phyloP scores from a whole-genome alignment of 2,329 filamentous ascomycete genomes.

The Xylaria sp. region DNA sequence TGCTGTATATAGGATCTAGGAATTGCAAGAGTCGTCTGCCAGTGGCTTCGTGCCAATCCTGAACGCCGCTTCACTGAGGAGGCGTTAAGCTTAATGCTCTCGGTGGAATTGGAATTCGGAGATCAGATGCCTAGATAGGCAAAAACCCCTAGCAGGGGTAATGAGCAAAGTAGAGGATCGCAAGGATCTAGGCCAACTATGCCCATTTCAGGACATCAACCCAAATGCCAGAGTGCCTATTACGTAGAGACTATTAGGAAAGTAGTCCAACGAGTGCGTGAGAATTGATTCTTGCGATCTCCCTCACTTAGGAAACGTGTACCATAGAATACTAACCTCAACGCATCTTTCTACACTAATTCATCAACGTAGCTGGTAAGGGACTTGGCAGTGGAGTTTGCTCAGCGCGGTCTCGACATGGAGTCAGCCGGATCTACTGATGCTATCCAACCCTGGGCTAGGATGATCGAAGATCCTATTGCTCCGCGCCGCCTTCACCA shows the following conservation, averaged over 20 bases:
- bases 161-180: conserved; percentile 4
- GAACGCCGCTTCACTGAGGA: neutral
- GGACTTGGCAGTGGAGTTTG: neutral
- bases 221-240: neutral
- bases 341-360: too few species aligned
- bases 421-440: conserved; percentile 5
- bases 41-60: neutral
- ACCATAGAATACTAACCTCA: too few species aligned
- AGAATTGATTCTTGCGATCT: too few species aligned
- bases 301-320: too few species aligned
- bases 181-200: conserved; percentile 8
- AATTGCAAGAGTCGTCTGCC: neutral
- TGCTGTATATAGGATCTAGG: neutral
- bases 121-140: conserved; percentile 19
- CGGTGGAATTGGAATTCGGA: neutral
- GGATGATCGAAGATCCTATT: neutral
- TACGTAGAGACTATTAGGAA: too few species aligned
- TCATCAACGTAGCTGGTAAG: neutral
- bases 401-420: neutral
- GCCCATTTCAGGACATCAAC: neutral
- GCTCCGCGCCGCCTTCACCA: too few species aligned
- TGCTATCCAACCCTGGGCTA: neutral
- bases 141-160: conserved; percentile 7
- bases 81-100: neutral
- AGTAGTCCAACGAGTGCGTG: too few species aligned